Percentiles rank a stretch among this genome's conserved stretches.
Evolutionary conservation across 306 rosid species (phyloP).

Genomic region (Rosa lucieae): DNA sequence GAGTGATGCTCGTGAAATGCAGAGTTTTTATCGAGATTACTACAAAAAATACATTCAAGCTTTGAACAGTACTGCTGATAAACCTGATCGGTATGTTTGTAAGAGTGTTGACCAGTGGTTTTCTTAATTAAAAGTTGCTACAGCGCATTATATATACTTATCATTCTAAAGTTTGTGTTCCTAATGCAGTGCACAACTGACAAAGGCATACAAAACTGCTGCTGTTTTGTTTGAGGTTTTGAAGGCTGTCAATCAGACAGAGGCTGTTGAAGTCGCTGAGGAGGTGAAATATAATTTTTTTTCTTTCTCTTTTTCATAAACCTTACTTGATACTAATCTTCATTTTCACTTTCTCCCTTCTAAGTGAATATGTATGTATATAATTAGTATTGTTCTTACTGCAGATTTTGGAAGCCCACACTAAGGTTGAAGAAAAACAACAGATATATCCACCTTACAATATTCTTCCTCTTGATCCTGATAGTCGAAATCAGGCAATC

Average conservation of each 20-base stretch:
- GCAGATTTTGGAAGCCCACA: constrained; percentile 67
- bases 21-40: constrained; percentile 78
- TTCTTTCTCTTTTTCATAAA: neutral
- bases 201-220: constrained; percentile 96
- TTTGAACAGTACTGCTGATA: constrained; percentile 63
- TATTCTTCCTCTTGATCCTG: constrained; percentile 93
- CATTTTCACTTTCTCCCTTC: constrained; percentile 1
- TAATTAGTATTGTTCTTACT: neutral
- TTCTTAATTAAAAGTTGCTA: constrained; percentile 17
- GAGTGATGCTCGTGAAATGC: constrained; percentile 99
- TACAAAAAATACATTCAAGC: constrained; percentile 82
- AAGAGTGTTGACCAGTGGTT: constrained; percentile 19
- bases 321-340: constrained; percentile 11
- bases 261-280: constrained; percentile 67
- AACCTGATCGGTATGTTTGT: constrained; percentile 78
- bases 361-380: neutral
- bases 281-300: constrained; percentile 53
- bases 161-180: constrained; percentile 28
- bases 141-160: neutral
- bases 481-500: constrained; percentile 73
- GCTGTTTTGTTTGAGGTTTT: constrained; percentile 88
- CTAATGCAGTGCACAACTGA: constrained; percentile 72
- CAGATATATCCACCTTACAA: constrained; percentile 81
- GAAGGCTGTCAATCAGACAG: constrained; percentile 91
- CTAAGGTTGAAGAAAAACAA: constrained; percentile 70